Evolutionary conservation across 2,329 filamentous ascomycete genomes (phyloP).

Genomic region (Fusarium proliferatum): DNA sequence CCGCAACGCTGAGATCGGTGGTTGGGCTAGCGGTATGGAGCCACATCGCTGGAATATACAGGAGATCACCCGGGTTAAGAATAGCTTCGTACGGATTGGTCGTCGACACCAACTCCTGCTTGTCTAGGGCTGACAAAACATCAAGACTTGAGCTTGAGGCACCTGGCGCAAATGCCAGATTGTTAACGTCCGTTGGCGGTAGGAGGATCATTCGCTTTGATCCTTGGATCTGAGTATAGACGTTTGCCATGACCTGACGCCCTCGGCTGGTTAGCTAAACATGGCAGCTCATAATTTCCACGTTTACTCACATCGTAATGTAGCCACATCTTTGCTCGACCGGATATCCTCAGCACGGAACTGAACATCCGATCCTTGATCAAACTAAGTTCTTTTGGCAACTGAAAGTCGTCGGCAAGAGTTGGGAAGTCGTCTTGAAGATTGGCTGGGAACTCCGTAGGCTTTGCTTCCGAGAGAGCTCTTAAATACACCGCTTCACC

Average conservation of each 20-base stretch:
- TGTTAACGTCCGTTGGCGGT: conserved; percentile 77
- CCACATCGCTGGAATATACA: conserved; percentile 88
- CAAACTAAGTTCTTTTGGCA: conserved; percentile 71
- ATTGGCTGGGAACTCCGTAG: conserved; percentile 75
- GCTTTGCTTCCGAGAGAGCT: conserved; percentile 75
- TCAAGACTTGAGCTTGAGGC: conserved; percentile 83
- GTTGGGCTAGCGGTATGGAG: conserved; percentile 77
- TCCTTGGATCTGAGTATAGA: conserved; percentile 83
- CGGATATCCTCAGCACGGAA: conserved; percentile 82
- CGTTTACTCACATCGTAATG: conserved; percentile 79
- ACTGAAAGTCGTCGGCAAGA: conserved; percentile 74
- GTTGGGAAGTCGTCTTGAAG: conserved; percentile 77
- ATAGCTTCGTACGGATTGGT: conserved; percentile 75
- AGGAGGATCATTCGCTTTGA: conserved; percentile 81
- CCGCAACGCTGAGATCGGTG: conserved; percentile 73
- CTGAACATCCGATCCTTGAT: conserved; percentile 76
- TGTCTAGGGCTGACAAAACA: conserved; percentile 67
- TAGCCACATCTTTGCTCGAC: conserved; percentile 86
- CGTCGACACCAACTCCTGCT: conserved; percentile 57
- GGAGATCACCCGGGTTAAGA: conserved; percentile 76
- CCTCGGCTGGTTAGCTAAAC: conserved; percentile 1
- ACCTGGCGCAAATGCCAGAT: conserved; percentile 78
- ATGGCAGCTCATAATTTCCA: neutral
- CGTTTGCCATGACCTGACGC: conserved; percentile 81
- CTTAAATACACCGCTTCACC: conserved; percentile 81